Evolutionary conservation across 257 asterid species (phyloP).

Genomic region (Nicotiana attenuata): DNA sequence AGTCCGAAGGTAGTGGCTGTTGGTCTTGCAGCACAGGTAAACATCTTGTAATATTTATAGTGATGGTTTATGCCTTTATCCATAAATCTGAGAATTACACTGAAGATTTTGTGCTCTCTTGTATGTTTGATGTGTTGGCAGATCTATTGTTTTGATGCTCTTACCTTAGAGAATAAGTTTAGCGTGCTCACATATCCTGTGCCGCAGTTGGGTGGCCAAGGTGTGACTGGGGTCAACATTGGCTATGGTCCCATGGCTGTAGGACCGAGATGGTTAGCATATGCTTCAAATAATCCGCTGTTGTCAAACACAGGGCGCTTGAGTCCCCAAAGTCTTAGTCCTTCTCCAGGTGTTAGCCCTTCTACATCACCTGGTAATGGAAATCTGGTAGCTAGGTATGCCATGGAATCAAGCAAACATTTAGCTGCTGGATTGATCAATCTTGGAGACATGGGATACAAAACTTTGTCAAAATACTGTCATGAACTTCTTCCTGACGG

Average conservation of each 20-base stretch:
- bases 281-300: slow-evolving; percentile 42
- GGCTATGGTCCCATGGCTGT: slow-evolving; percentile 52
- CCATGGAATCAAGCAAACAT: slow-evolving; percentile 51
- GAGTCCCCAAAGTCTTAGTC: slow-evolving; percentile 49
- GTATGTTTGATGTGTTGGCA: slow-evolving; percentile 27
- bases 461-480: slow-evolving; percentile 44
- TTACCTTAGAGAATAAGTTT: slow-evolving; percentile 44
- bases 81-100: not conserved
- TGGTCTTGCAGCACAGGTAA: slow-evolving; percentile 48
- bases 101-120: not conserved
- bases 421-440: slow-evolving; percentile 45
- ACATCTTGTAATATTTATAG: not conserved
- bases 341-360: slow-evolving; percentile 56
- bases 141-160: slow-evolving; percentile 51
- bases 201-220: slow-evolving; percentile 42
- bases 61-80: not conserved
- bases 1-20: slow-evolving; percentile 47
- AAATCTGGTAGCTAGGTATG: slow-evolving; percentile 45
- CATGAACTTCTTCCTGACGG: slow-evolving; percentile 47
- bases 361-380: slow-evolving; percentile 52
- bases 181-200: slow-evolving; percentile 44
- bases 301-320: slow-evolving; percentile 37
- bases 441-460: slow-evolving; percentile 45
- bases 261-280: slow-evolving; percentile 50
- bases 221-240: slow-evolving; percentile 33